A percentile compares a stretch with the other conserved stretches of the same genome.
Evolutionary conservation across 768 basidiomycete genomes (phyloP).

Genomic region (Mycena maculata): DNA sequence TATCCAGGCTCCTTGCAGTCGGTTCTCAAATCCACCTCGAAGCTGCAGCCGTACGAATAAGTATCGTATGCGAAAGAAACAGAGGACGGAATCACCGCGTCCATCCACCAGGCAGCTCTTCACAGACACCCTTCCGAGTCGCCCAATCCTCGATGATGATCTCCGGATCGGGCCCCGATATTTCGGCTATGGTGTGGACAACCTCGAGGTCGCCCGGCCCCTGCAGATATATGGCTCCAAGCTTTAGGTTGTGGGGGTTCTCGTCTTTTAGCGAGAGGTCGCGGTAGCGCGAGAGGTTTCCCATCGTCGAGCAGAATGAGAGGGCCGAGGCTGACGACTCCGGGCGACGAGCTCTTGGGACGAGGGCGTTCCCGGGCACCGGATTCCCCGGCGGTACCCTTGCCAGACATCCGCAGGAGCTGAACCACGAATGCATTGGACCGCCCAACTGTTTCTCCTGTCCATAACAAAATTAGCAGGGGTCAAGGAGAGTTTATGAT

Average conservation of each 20-base stretch:
- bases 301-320: background rate
- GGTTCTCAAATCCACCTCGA: constrained; percentile 1
- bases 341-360: background rate
- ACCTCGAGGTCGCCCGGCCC: constrained; percentile 3
- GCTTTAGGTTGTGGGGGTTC: background rate
- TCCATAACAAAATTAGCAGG: background rate
- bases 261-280: background rate
- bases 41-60: background rate
- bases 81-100: background rate
- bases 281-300: constrained; percentile 14
- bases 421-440: constrained; percentile 20
- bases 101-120: background rate
- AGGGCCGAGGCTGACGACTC: background rate
- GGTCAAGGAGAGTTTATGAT: background rate
- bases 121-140: background rate
- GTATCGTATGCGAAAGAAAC: too few relatives aligned
- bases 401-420: constrained; percentile 13
- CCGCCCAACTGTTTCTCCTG: constrained; percentile 8
- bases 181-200: background rate
- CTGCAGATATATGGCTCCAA: constrained; percentile 16
- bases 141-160: constrained; percentile 13
- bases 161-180: background rate
- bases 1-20: constrained; percentile 8
- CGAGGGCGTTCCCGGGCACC: background rate
- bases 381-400: background rate